Percentiles rank a stretch among this genome's conserved stretches.
Conservation (phyloP, 2,329 filamentous ascomycete species). For the Monosporascus sp. region DNA sequence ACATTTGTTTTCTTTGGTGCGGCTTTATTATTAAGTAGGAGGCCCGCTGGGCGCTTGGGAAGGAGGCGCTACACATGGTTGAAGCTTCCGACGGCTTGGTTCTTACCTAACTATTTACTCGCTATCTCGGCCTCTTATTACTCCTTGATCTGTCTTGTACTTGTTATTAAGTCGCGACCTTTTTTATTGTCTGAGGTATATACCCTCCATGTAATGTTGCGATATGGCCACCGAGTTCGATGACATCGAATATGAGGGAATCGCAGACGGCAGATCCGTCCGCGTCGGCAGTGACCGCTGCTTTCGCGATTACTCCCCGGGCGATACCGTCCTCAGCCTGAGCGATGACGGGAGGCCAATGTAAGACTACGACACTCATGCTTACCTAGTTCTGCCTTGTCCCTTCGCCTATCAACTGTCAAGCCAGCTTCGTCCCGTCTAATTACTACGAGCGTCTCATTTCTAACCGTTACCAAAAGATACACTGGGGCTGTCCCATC, state of each 20-base stretch:
- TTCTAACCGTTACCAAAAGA: background rate
- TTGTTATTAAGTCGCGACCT: no score
- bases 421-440: background rate
- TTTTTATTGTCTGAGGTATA: no score
- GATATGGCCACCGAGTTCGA: conserved; percentile 6
- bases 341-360: conserved; percentile 11
- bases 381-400: background rate
- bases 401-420: background rate
- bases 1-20: no score
- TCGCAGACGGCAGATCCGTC: conserved; percentile 14
- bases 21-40: no score
- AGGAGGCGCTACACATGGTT: no score
- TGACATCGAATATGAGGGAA: conserved; percentile 17
- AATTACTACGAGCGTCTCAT: no score
- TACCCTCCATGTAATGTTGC: background rate
- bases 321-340: conserved; percentile 12
- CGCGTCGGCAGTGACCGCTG: conserved; percentile 12
- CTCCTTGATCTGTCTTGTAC: no score
- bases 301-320: conserved; percentile 11
- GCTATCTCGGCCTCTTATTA: no score
- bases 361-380: conserved; percentile 9
- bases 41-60: no score
- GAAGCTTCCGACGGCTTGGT: no score
- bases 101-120: no score
- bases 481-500: background rate